These are phyloP conservation scores for Croton laevigatus DNA, from an alignment of 441 rosid genomes.

Conservation along the genomic window DNA sequence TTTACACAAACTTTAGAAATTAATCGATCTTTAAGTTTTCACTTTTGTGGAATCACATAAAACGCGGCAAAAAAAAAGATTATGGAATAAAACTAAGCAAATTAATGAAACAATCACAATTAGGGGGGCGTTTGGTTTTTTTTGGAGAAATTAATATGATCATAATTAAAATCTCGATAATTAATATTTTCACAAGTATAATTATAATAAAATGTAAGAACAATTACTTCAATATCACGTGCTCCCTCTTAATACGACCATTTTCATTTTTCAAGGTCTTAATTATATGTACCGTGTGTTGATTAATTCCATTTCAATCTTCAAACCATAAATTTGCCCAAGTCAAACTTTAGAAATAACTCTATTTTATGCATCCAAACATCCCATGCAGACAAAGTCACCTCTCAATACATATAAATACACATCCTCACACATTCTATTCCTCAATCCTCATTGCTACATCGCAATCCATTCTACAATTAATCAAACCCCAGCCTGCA, in stretches of 20 bases:
- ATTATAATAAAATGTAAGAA: no score
- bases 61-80: no score
- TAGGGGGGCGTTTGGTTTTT: no score
- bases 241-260: neutral
- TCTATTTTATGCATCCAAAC: neutral
- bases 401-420: neutral
- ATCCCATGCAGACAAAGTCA: neutral
- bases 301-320: slow-evolving; percentile 30
- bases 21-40: no score
- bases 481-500: neutral
- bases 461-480: no score
- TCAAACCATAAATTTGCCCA: neutral
- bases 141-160: no score
- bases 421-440: neutral
- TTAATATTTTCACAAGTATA: no score
- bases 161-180: neutral
- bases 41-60: no score
- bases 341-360: neutral
- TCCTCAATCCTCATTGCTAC: neutral
- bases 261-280: slow-evolving; percentile 16
- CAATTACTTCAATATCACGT: neutral
- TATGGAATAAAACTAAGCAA: no score
- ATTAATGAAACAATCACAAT: no score
- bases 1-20: no score
- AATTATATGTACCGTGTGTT: slow-evolving; percentile 26